These are phyloP conservation scores for Aspergillus calidoustus DNA, from an alignment of 2,329 filamentous ascomycete species.

Conservation along the genomic window DNA sequence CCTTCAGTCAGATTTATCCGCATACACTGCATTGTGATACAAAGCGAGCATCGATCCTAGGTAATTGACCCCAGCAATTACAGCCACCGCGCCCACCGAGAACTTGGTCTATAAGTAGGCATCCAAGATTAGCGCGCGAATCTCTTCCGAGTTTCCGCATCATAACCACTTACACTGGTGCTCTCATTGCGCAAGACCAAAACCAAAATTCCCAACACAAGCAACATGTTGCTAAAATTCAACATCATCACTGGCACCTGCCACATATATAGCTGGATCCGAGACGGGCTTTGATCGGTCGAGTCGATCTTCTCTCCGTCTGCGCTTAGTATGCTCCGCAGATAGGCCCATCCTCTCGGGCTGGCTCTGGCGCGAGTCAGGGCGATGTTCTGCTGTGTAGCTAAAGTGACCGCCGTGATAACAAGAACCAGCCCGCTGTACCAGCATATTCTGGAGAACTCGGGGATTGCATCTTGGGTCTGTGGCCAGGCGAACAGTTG, in stretches of 20 bases:
- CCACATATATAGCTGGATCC: not conserved
- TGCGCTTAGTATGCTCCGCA: not conserved
- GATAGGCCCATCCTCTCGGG: not conserved
- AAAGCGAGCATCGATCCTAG: not conserved
- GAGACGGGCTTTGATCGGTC: not conserved
- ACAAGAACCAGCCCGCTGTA: not conserved
- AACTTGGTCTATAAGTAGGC: not conserved
- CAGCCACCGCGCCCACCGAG: not conserved
- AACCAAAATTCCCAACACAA: not conserved
- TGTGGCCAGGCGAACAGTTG: not conserved
- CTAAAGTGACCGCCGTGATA: not conserved
- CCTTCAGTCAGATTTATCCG: not conserved
- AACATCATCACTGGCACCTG: not conserved
- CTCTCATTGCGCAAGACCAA: not conserved
- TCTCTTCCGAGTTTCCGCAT: not conserved
- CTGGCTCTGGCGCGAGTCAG: not conserved
- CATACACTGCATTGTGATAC: not conserved
- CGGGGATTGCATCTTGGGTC: not conserved
- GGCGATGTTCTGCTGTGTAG: not conserved
- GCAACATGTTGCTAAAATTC: not conserved
- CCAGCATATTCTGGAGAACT: not conserved
- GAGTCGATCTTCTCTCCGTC: not conserved
- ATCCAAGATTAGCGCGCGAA: not conserved
- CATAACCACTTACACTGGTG: not conserved
- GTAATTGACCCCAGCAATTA: conserved; percentile 4